These are phyloP conservation scores for Boletus semigastroideus DNA, from an alignment of 1,284 basidiomycete genomes.

Conservation along the genomic window DNA sequence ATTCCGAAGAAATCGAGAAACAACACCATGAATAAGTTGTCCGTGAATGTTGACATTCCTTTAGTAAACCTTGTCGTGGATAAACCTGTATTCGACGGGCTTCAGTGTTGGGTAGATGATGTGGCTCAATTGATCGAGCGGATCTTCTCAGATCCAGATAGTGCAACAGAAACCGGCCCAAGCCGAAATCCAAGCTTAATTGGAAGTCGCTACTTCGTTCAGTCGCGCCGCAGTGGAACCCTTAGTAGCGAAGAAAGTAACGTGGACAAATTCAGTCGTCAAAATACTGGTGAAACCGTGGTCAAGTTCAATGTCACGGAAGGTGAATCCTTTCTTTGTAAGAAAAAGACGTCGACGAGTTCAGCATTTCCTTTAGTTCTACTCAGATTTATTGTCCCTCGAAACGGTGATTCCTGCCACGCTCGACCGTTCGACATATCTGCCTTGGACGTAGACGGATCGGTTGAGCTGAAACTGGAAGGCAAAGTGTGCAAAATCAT, in stretches of 20 bases:
- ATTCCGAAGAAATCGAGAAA: conserved; percentile 6
- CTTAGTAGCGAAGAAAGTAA: conserved; percentile 37
- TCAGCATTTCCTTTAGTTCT: conserved; percentile 33
- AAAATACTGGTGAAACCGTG: conserved; percentile 42
- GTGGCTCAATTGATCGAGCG: conserved; percentile 64
- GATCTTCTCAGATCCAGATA: conserved; percentile 28
- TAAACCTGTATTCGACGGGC: conserved; percentile 65
- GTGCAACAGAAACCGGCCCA: conserved; percentile 35
- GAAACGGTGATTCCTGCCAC: conserved; percentile 24
- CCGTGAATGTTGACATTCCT: conserved; percentile 59
- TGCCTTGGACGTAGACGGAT: conserved; percentile 62
- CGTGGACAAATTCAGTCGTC: conserved; percentile 28
- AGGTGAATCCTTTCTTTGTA: conserved; percentile 39
- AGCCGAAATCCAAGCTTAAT: conserved; percentile 71
- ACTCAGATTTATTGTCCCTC: conserved; percentile 45
- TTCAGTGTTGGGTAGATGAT: conserved; percentile 89
- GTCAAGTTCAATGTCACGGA: conserved; percentile 58
- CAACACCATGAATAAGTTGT: conserved; percentile 24
- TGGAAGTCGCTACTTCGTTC: conserved; percentile 80
- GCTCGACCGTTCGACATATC: conserved; percentile 54
- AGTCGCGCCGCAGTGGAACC: conserved; percentile 49
- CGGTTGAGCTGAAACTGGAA: conserved; percentile 67
- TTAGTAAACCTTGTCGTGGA: conserved; percentile 62
- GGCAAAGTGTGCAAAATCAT: conserved; percentile 52
- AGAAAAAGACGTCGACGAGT: neutral